Conservation (phyloP, 2,329 filamentous ascomycete species). For the Alternaria hordeiaustralica region DNA sequence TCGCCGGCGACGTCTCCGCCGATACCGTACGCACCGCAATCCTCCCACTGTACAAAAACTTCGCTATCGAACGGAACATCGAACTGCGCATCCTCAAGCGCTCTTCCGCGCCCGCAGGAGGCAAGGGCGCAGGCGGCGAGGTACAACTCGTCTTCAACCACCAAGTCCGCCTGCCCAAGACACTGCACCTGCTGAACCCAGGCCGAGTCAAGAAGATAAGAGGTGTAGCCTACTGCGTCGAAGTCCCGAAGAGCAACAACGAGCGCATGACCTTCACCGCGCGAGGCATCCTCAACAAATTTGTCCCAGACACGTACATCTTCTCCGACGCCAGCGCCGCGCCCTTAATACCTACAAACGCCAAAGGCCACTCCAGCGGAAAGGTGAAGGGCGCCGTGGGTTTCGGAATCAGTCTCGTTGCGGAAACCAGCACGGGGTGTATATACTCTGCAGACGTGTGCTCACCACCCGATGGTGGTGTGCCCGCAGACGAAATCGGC, state of each 20-base stretch:
- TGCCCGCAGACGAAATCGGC: conserved; percentile 88
- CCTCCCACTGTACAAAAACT: conserved; percentile 85
- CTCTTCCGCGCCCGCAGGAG: conserved; percentile 72
- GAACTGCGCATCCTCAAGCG: conserved; percentile 82
- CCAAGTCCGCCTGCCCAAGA: conserved; percentile 92
- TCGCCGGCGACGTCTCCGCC: conserved; percentile 84
- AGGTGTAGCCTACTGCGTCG: conserved; percentile 91
- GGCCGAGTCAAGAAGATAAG: conserved; percentile 87
- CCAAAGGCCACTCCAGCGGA: conserved; percentile 66
- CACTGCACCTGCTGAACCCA: conserved; percentile 82
- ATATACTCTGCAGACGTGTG: conserved; percentile 86
- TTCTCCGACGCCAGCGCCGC: conserved; percentile 72
- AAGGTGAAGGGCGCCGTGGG: conserved; percentile 76
- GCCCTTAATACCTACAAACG: conserved; percentile 69
- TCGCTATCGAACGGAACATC: conserved; percentile 85
- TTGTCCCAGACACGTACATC: conserved; percentile 89
- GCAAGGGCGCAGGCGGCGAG: conserved; percentile 82
- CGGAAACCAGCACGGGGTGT: conserved; percentile 86
- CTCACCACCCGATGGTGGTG: conserved; percentile 76
- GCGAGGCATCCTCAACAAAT: conserved; percentile 79
- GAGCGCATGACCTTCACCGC: conserved; percentile 93
- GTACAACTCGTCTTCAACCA: conserved; percentile 95
- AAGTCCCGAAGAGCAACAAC: conserved; percentile 92
- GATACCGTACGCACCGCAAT: conserved; percentile 94
- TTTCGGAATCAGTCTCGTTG: conserved; percentile 88